phyloP scores from a whole-genome alignment of 2,329 filamentous ascomycete species.

The Volutella citrinella region DNA sequence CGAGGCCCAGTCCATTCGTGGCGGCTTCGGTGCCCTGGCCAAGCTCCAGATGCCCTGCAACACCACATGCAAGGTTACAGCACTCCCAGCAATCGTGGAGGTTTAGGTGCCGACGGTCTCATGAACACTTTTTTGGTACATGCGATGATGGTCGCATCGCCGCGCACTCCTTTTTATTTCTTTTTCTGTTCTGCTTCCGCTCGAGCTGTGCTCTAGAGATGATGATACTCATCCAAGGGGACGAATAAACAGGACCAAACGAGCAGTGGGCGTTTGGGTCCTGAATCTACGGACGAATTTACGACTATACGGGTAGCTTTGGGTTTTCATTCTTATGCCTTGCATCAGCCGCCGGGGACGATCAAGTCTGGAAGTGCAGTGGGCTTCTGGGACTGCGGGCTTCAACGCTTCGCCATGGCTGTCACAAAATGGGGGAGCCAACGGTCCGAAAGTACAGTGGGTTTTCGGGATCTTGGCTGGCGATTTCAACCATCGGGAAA shows the following conservation, averaged over 20 bases:
- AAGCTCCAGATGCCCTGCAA: constrained; percentile 25
- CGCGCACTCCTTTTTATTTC: not conserved
- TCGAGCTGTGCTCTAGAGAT: too few relatives aligned
- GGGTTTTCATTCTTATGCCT: too few relatives aligned
- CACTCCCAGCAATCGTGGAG: constrained; percentile 19
- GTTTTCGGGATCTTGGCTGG: constrained; percentile 18
- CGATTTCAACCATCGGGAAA: constrained; percentile 11
- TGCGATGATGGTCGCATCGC: too few relatives aligned
- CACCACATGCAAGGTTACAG: constrained; percentile 20
- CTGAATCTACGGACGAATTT: too few relatives aligned
- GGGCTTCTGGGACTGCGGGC: constrained; percentile 12
- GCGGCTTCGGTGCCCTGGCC: constrained; percentile 33
- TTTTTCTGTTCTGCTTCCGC: not conserved
- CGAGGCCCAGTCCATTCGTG: constrained; percentile 43
- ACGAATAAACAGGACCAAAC: constrained; percentile 10
- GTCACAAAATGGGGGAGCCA: constrained; percentile 1
- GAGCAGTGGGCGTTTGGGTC: constrained; percentile 26
- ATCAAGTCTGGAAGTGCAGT: constrained; percentile 12
- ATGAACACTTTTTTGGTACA: too few relatives aligned
- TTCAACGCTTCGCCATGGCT: constrained; percentile 17
- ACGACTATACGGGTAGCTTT: too few relatives aligned
- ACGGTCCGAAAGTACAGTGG: constrained; percentile 21
- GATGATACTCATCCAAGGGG: too few relatives aligned
- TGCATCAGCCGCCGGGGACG: too few relatives aligned
- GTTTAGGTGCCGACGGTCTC: constrained; percentile 14